Percentiles rank a stretch among this genome's conserved stretches.
phyloP scores from a whole-genome alignment of 257 asterid genomes.

The Apocynum venetum region DNA sequence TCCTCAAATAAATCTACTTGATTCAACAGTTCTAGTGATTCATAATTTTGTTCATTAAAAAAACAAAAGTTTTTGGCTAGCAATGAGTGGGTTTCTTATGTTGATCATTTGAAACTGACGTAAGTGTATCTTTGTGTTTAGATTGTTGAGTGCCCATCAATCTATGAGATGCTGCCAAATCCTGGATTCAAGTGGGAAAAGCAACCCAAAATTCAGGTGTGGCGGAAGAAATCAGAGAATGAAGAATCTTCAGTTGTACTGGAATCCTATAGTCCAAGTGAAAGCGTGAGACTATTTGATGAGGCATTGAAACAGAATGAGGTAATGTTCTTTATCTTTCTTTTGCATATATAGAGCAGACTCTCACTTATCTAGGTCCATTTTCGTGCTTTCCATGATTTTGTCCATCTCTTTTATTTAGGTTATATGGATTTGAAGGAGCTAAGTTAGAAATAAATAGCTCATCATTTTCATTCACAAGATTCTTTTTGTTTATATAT shows the following conservation, averaged over 20 bases:
- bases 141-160: conserved; percentile 78
- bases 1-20: background rate
- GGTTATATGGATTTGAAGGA: background rate
- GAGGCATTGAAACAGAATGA: conserved; percentile 69
- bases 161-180: conserved; percentile 78
- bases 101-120: conserved; percentile 7
- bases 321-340: conserved; percentile 35
- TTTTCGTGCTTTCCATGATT: background rate
- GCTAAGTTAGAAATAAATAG: background rate
- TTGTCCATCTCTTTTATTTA: background rate
- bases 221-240: conserved; percentile 53
- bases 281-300: conserved; percentile 46
- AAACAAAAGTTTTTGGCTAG: background rate
- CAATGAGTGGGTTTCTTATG: background rate
- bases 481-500: too few relatives aligned
- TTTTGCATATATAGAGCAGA: conserved; percentile 2
- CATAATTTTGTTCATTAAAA: background rate
- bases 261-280: conserved; percentile 48
- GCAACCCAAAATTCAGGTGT: conserved; percentile 66
- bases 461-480: background rate
- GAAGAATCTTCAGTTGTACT: conserved; percentile 42
- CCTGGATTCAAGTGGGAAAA: conserved; percentile 68
- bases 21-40: background rate
- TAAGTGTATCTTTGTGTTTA: conserved; percentile 17
- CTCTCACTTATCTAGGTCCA: background rate